Percentiles rank a stretch among this genome's conserved stretches.
phyloP scores from a whole-genome alignment of 805 yeast genomes.

The Wickerhamiella nectarea region DNA sequence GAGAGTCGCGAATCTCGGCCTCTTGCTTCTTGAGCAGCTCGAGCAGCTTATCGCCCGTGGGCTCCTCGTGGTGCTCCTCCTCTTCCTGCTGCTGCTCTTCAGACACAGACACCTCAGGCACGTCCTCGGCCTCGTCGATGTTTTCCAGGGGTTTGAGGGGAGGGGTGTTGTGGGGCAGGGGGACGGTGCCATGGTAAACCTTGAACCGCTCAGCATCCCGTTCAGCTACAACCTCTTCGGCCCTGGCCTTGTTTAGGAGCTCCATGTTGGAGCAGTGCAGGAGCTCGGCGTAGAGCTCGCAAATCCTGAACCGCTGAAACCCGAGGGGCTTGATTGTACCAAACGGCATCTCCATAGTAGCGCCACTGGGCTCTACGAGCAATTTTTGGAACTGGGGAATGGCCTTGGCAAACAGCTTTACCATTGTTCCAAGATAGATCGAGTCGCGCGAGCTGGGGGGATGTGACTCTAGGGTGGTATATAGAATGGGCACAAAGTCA shows the following conservation, averaged over 20 bases:
- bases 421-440: constrained; percentile 76
- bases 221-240: constrained; percentile 51
- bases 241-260: constrained; percentile 61
- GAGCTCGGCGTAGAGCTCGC: constrained; percentile 86
- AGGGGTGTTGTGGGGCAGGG: not conserved
- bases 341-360: constrained; percentile 44
- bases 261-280: constrained; percentile 98
- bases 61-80: constrained; percentile 5
- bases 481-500: constrained; percentile 74
- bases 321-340: constrained; percentile 67
- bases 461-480: constrained; percentile 69
- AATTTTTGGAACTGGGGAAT: constrained; percentile 57
- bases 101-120: constrained; percentile 12
- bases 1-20: constrained; percentile 33
- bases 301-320: constrained; percentile 76
- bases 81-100: constrained; percentile 18
- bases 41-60: constrained; percentile 14
- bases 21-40: constrained; percentile 18
- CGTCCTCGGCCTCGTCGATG: constrained; percentile 10
- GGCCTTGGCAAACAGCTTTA: constrained; percentile 59
- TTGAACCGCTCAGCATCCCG: constrained; percentile 51
- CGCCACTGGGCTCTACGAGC: constrained; percentile 31
- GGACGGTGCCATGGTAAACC: not conserved
- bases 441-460: constrained; percentile 93
- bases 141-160: not conserved